Base-by-base conservation (phyloP, 352 stramenopile species). In the Halophytophthora polymorphica region DNA sequence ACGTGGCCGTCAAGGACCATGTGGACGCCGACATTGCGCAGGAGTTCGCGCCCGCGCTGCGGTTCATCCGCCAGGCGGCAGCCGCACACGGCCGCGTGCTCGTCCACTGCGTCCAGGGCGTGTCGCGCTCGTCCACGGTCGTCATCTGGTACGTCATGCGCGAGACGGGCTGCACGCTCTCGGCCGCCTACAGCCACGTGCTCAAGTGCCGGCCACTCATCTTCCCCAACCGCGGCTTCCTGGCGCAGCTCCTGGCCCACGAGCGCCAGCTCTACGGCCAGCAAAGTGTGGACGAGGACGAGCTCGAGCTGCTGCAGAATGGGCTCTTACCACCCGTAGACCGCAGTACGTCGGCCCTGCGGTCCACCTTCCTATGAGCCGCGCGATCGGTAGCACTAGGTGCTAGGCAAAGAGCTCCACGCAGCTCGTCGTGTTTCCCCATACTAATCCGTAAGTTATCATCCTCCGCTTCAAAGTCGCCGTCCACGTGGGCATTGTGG, bases 91-190 rank as follows among this genome's bases (percentile, higher is more conserved):
- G 52, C 3, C 77, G 78, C 17, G 83, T 93, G 46, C 72, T 93
- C n/a, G 71, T 93, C 17, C 77, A 93, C 57, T 93, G 83, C 41
- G 73, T 90, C n/a, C 80, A 89, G 55, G 83, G 83, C 15, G 69
- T 93, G 10, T 93, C 83, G 14, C 76, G 79, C 22, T 90, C 83
- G 25, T 83, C 77, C 22, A 86, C 83, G 7, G 76, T 90, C 35
- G 83, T 79, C 36, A 86, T 93, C 40, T 86, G 71, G 73, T 93
- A 88, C 64, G 56, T 93, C 23, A 90, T 93, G 79, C 67, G 78
- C 23, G 61, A 75, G 38, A 88, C 73, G 46, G 72, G 76, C 44
- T 88, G 79, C 48, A 86, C 79, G 21, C 58, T 93, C 10, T 86
- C 79, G 31, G 76, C 80, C 25, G 83, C 83, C 37, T 93, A 90